Conservation (phyloP, 495 filamentous ascomycete genomes). For the Aspergillus bertholletiae region DNA sequence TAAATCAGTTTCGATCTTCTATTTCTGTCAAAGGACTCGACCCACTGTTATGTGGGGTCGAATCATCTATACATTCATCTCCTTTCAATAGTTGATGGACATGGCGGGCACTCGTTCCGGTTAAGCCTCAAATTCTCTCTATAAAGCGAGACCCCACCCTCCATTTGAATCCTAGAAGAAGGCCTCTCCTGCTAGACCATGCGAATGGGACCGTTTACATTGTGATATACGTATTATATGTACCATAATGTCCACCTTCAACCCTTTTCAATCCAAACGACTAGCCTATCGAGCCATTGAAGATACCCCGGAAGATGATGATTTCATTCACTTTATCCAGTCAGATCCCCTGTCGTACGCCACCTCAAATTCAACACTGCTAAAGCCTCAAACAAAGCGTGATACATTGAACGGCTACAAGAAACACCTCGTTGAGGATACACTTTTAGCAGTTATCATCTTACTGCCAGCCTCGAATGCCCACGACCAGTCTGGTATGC, state of each 20-base stretch:
- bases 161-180: too few species aligned
- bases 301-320: background rate
- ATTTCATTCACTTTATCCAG: background rate
- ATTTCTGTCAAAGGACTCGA: background rate
- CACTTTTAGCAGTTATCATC: background rate
- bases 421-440: background rate
- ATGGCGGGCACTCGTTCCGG: background rate
- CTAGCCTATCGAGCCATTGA: slow-evolving; percentile 2
- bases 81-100: too few species aligned
- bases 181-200: too few species aligned
- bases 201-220: too few species aligned
- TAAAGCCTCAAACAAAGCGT: background rate
- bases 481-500: background rate
- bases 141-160: too few species aligned
- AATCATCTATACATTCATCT: background rate
- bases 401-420: background rate
- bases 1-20: background rate
- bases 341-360: background rate
- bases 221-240: background rate
- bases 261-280: background rate
- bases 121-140: too few species aligned
- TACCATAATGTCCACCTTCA: background rate
- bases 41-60: background rate
- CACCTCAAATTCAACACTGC: background rate
- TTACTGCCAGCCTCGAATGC: background rate